Conservation (phyloP, 2,329 filamentous ascomycete genomes). For the Dactylellina drechsleri region DNA sequence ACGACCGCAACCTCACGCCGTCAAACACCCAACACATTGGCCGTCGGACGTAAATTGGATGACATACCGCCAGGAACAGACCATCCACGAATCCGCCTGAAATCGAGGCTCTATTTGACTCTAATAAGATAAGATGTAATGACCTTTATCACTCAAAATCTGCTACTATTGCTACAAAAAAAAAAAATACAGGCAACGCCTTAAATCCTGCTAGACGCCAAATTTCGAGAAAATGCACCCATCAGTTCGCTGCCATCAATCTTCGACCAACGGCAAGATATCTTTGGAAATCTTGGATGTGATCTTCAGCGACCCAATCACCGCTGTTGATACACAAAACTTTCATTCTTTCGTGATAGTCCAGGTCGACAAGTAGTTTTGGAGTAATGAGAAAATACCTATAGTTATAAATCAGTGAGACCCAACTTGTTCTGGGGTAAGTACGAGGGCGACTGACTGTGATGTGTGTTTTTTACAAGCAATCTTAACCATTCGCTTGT, state of each 20-base stretch:
- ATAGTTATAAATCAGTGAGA: constrained; percentile 20
- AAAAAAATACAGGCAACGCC: too few species aligned
- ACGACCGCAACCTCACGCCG: background rate
- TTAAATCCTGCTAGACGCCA: too few species aligned
- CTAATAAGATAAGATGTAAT: background rate
- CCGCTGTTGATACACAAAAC: constrained; percentile 93
- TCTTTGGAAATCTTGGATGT: constrained; percentile 63
- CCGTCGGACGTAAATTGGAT: background rate
- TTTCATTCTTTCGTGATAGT: constrained; percentile 90
- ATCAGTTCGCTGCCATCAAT: constrained; percentile 22
- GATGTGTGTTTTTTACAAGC: constrained; percentile 83
- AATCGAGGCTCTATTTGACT: background rate
- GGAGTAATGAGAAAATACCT: constrained; percentile 96
- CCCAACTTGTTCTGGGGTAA: background rate
- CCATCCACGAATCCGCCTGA: background rate
- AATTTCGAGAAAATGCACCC: background rate
- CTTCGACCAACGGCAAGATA: constrained; percentile 47
- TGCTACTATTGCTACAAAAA: too few species aligned
- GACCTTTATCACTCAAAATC: background rate
- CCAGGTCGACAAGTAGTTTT: constrained; percentile 85
- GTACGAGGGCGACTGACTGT: constrained; percentile 62
- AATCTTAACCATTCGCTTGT: constrained; percentile 97
- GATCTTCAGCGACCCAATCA: constrained; percentile 65
- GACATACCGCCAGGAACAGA: too few species aligned
- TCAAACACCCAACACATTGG: constrained; percentile 22